Base-by-base conservation (phyloP, 371 early-diverging fungal genomes). In the Lichtheimia ramosa region DNA sequence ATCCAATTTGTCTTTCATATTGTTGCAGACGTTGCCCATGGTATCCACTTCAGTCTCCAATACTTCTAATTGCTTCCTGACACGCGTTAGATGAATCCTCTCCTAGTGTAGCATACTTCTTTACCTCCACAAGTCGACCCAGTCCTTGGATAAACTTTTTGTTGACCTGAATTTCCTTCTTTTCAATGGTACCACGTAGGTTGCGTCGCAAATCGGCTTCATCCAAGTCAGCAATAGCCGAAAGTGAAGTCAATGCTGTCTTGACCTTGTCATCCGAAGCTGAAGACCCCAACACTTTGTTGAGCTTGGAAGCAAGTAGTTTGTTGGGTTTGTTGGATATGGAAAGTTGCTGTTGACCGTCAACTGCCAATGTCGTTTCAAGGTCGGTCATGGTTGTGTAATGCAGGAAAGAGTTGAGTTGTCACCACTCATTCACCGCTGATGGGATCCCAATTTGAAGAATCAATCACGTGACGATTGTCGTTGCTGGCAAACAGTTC, bases 151-250 rank as follows among this genome's bases (percentile, higher is more conserved):
- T 58, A 60, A 92, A 85, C 61, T 77, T 69, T 62, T 78, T 71
- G 60, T 89, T 90, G 51, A 77, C 77, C 50, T 77, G 76, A 27
- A 88, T 82, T 43, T 82, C 86, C 54, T 83, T 74, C 42, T 79
- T 79, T 70, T 92, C 93, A 58, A 91, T 80, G n/a, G 88, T 82
- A 2, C 85, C 88, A 39, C 86, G 75, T 27, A 92, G 75, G 67
- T 84, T 84, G 27, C 85, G 75, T 56, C 85, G 62, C 43, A 87
- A 62, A 18, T 77, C 73, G 20, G 75, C 60, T 16, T 85, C 79
- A 74, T 89, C 86, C 27, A 79, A 61, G 16, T 72, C 73, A 57
- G 87, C 86, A 65, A 90, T 87, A 51, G 84, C 85, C 0, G 91
- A 87, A 21, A 92, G 74, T 3, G 89, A 82, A 15, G 81, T 73